A percentile compares a stretch with the other conserved stretches of the same genome.
Conservation (phyloP, 805 yeast species). For the Yarrowia deformans region DNA sequence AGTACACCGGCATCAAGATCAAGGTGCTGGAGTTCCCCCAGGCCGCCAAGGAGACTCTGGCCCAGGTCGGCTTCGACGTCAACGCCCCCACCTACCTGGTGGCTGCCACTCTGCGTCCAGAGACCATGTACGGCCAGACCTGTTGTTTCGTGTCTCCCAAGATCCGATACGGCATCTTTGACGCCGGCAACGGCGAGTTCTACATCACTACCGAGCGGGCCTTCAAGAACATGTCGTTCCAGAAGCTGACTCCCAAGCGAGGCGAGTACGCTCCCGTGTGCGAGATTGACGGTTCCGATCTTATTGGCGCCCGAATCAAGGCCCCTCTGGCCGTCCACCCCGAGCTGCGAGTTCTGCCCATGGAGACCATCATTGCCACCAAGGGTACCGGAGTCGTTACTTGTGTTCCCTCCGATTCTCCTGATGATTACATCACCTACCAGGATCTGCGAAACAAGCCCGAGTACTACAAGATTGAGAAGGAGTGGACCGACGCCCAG, state of each 20-base stretch:
- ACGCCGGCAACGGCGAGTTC: constrained; percentile 75
- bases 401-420: constrained; percentile 98
- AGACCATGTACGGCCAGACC: constrained; percentile 98
- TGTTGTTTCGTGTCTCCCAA: constrained; percentile 98
- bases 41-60: constrained; percentile 59
- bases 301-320: constrained; percentile 84
- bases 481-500: constrained; percentile 83
- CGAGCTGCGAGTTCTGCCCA: constrained; percentile 85
- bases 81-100: constrained; percentile 72
- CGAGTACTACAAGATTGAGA: constrained; percentile 83
- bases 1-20: constrained; percentile 92
- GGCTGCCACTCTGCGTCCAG: constrained; percentile 98
- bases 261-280: constrained; percentile 73
- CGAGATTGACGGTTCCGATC: constrained; percentile 68
- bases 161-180: constrained; percentile 88
- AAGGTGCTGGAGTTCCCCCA: constrained; percentile 66
- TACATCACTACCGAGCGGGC: constrained; percentile 93
- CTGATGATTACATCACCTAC: constrained; percentile 92
- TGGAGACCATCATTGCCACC: constrained; percentile 93
- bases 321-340: constrained; percentile 81
- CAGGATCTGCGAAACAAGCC: constrained; percentile 86
- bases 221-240: constrained; percentile 96
- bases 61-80: constrained; percentile 54
- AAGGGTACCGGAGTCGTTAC: constrained; percentile 99
- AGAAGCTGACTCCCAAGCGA: constrained; percentile 87